phyloP scores from a whole-genome alignment of 176 grass and related monocot genomes.

The Cymbopogon citratus region DNA sequence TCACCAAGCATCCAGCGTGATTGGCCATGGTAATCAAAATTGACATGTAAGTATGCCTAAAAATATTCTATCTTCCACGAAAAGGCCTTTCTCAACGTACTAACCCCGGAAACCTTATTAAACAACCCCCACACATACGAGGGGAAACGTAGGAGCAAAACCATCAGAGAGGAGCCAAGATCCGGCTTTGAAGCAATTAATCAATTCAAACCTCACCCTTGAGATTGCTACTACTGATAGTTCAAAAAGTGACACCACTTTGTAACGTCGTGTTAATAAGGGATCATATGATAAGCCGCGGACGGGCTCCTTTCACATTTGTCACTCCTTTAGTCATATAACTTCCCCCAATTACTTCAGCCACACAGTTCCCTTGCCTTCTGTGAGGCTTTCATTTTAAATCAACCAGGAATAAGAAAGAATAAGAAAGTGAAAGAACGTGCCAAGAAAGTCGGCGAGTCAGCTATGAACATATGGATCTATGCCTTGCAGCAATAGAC shows the following conservation, averaged over 20 bases:
- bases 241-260: conserved; percentile 13
- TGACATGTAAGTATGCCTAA: neutral
- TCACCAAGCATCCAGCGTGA: neutral
- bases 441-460: conserved; percentile 27
- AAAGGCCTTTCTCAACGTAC: neutral
- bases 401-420: conserved; percentile 5
- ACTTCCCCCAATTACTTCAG: neutral
- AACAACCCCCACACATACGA: neutral
- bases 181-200: neutral
- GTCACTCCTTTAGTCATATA: neutral
- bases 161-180: neutral
- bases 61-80: neutral
- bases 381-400: conserved; percentile 25
- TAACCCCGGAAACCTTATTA: neutral
- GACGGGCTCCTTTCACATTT: conserved; percentile 18
- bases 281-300: conserved; percentile 4
- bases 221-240: conserved; percentile 11
- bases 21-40: neutral
- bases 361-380: conserved; percentile 24
- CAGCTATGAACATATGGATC: conserved; percentile 50
- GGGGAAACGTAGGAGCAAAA: neutral
- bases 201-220: conserved; percentile 33
- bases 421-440: conserved; percentile 6
- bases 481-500: conserved; percentile 25
- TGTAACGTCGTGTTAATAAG: conserved; percentile 11